Percentiles rank a stretch among this genome's conserved stretches.
Conservation (phyloP, 768 basidiomycete species). For the Russula brevipes region DNA sequence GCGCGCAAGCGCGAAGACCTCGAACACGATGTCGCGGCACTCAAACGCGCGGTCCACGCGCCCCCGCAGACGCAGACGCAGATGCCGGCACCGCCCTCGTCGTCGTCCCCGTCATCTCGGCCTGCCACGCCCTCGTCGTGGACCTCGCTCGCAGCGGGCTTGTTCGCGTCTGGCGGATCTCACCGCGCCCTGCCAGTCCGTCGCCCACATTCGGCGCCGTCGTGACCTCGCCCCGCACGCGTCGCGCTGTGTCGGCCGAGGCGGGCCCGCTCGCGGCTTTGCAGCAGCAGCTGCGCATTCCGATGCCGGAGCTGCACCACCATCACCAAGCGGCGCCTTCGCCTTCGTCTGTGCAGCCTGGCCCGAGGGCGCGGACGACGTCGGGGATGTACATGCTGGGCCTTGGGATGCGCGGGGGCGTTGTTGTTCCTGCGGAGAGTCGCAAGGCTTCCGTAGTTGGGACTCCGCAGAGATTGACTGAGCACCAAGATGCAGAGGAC, state of each 20-base stretch:
- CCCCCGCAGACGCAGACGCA: conserved; percentile 17
- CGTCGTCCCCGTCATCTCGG: neutral
- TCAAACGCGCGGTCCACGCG: conserved; percentile 58
- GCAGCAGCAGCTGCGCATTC: conserved; percentile 47
- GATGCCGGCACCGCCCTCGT: neutral
- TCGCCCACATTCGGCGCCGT: conserved; percentile 62
- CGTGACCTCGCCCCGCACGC: conserved; percentile 58
- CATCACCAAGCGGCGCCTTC: conserved; percentile 21
- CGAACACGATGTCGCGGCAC: conserved; percentile 66
- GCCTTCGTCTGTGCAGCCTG: conserved; percentile 25
- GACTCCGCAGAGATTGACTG: neutral
- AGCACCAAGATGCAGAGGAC: neutral
- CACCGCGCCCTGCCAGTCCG: conserved; percentile 39
- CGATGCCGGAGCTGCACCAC: conserved; percentile 47
- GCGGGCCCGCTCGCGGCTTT: conserved; percentile 27
- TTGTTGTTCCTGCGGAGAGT: neutral
- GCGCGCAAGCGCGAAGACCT: conserved; percentile 62
- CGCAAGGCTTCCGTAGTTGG: neutral
- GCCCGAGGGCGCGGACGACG: conserved; percentile 43
- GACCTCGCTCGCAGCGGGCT: conserved; percentile 55
- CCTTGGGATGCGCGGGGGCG: conserved; percentile 39
- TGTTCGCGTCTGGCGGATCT: conserved; percentile 36
- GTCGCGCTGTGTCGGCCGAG: conserved; percentile 42
- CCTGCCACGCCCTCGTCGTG: conserved; percentile 26
- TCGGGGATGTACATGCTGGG: conserved; percentile 65